These are phyloP conservation scores for Trichosporon ovoides DNA, from an alignment of 1,284 basidiomycete species.

Conservation along the genomic window DNA sequence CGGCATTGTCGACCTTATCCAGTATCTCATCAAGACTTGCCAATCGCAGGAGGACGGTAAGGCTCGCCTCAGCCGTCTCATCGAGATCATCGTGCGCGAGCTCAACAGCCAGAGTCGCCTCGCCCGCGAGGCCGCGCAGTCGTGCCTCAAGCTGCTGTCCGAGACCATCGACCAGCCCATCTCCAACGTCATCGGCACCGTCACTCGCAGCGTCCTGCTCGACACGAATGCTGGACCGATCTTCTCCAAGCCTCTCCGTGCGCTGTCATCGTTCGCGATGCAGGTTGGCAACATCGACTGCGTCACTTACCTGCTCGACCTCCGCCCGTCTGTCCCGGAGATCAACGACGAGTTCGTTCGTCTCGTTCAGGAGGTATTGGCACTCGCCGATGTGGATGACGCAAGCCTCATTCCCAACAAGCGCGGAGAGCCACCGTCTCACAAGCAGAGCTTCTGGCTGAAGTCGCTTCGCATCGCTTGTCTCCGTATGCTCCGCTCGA, in stretches of 20 bases:
- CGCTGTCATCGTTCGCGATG: slow-evolving; percentile 88
- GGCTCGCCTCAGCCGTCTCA: slow-evolving; percentile 54
- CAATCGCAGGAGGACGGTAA: slow-evolving; percentile 51
- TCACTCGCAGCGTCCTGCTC: slow-evolving; percentile 82
- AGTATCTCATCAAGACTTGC: slow-evolving; percentile 68
- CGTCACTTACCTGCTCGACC: slow-evolving; percentile 82
- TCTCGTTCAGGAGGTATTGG: slow-evolving; percentile 88
- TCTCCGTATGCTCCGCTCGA: slow-evolving; percentile 85
- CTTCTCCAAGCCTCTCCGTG: slow-evolving; percentile 94
- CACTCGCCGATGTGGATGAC: slow-evolving; percentile 93
- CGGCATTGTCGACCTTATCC: slow-evolving; percentile 72
- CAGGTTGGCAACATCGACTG: slow-evolving; percentile 99
- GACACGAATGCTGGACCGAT: slow-evolving; percentile 59
- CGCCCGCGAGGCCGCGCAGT: slow-evolving; percentile 78
- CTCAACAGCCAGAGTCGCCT: slow-evolving; percentile 80
- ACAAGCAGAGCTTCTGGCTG: slow-evolving; percentile 77
- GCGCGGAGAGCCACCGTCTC: slow-evolving; percentile 61
- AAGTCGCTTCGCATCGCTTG: slow-evolving; percentile 92
- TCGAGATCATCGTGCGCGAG: slow-evolving; percentile 84
- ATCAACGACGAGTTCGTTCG: slow-evolving; percentile 88
- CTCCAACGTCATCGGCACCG: slow-evolving; percentile 66
- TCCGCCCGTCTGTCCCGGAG: slow-evolving; percentile 79
- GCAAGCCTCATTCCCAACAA: slow-evolving; percentile 58
- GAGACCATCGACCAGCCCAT: slow-evolving; percentile 67
- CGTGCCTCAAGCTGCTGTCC: slow-evolving; percentile 74